These are phyloP conservation scores for Phaseolus lunatus DNA, from an alignment of 306 rosid species.

Conservation along the genomic window DNA sequence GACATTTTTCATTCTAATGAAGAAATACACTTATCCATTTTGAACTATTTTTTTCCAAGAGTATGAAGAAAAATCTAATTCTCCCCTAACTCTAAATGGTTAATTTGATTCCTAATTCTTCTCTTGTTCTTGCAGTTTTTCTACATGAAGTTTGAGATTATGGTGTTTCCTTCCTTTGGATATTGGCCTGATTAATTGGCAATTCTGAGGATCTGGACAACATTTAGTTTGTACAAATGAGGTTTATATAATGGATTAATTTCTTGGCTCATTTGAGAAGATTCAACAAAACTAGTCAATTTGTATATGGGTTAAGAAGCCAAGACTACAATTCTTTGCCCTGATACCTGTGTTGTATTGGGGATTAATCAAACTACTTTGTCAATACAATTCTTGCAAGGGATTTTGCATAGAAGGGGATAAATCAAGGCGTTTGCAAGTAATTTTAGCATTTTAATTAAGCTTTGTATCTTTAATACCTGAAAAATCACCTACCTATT, in stretches of 20 bases:
- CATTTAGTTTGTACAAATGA: constrained; percentile 10
- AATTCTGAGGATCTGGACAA: constrained; percentile 18
- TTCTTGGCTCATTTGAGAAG: constrained; percentile 13
- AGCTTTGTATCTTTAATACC: not conserved
- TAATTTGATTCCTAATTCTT: constrained; percentile 1
- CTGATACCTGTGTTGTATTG: not conserved
- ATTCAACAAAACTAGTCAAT: constrained; percentile 16
- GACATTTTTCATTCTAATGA: not conserved
- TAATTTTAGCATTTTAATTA: not conserved
- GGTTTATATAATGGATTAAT: constrained; percentile 24
- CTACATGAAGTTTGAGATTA: not conserved
- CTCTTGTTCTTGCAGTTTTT: constrained; percentile 24
- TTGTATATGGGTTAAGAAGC: constrained; percentile 18
- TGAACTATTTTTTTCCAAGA: not conserved
- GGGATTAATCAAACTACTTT: constrained; percentile 2
- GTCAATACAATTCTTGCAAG: not conserved
- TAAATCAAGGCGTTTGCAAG: not conserved
- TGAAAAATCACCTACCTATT: not conserved
- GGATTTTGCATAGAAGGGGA: not conserved
- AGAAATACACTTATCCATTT: not conserved
- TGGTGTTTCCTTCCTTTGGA: constrained; percentile 8
- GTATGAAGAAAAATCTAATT: not conserved
- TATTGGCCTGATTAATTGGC: not conserved
- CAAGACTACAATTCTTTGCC: not conserved
- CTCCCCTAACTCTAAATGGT: not conserved